phyloP scores from a whole-genome alignment of 176 grass and related monocot species.

The Phragmites australis region DNA sequence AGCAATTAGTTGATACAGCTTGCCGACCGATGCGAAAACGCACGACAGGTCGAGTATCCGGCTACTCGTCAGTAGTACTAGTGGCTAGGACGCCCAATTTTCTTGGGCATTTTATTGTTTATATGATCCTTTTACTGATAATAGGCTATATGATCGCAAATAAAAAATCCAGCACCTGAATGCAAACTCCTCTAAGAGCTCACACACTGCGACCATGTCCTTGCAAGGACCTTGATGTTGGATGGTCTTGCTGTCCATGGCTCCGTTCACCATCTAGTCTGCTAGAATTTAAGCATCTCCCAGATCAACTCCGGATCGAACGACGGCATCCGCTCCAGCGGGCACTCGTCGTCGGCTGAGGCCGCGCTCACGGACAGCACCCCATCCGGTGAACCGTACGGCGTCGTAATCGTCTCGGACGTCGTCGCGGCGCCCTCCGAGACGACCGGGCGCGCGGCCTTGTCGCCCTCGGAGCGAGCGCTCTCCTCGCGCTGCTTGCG shows the following conservation, averaged over 20 bases:
- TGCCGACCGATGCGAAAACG: slow-evolving; percentile 39
- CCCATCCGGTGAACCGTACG: slow-evolving; percentile 39
- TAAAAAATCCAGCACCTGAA: slow-evolving; percentile 29
- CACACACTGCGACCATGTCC: slow-evolving; percentile 24
- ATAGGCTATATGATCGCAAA: slow-evolving; percentile 25
- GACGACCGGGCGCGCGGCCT: background rate
- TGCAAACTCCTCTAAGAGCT: slow-evolving; percentile 31
- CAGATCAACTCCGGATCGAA: slow-evolving; percentile 90
- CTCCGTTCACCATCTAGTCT: slow-evolving; percentile 3
- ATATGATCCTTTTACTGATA: slow-evolving; percentile 22
- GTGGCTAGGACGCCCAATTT: slow-evolving; percentile 24
- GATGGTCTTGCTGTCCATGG: background rate
- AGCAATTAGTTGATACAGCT: slow-evolving; percentile 23
- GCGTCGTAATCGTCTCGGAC: slow-evolving; percentile 22
- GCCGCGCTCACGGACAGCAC: slow-evolving; percentile 24
- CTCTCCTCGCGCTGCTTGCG: slow-evolving; percentile 37
- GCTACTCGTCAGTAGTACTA: slow-evolving; percentile 12
- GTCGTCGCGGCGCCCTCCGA: slow-evolving; percentile 35
- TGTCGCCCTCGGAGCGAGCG: background rate
- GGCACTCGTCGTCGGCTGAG: slow-evolving; percentile 47
- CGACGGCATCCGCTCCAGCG: slow-evolving; percentile 70
- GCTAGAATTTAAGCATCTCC: slow-evolving; percentile 69
- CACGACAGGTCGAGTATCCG: slow-evolving; percentile 20
- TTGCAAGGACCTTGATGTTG: slow-evolving; percentile 10
- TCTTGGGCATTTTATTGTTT: slow-evolving; percentile 37